phyloP scores from a whole-genome alignment of 1,139 yeast species.

The Kodamaea fungicola region DNA sequence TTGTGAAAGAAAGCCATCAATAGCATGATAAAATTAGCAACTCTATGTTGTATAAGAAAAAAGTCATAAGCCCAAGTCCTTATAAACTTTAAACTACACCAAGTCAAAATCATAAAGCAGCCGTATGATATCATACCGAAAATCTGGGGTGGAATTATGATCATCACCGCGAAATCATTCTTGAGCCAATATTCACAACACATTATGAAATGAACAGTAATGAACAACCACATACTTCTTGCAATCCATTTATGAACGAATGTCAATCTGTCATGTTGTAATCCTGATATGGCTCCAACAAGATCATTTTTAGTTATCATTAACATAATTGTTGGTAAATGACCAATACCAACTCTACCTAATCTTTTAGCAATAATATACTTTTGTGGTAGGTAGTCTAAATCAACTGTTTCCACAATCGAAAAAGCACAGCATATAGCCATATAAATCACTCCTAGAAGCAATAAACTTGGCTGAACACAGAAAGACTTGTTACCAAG shows the following conservation, averaged over 20 bases:
- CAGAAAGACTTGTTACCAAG: conserved; percentile 21
- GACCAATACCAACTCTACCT: conserved; percentile 42
- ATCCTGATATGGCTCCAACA: conserved; percentile 38
- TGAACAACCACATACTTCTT: conserved; percentile 34
- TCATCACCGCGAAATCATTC: conserved; percentile 36
- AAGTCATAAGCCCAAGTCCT: conserved; percentile 42
- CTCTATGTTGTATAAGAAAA: conserved; percentile 43
- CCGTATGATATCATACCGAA: conserved; percentile 49
- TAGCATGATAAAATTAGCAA: conserved; percentile 41
- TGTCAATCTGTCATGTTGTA: conserved; percentile 37
- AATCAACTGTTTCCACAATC: conserved; percentile 29
- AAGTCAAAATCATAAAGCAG: conserved; percentile 32
- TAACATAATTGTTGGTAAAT: conserved; percentile 36
- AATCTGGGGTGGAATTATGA: conserved; percentile 47
- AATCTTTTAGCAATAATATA: conserved; percentile 44
- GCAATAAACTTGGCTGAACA: conserved; percentile 40
- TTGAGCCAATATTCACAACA: conserved; percentile 39
- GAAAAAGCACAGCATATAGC: conserved; percentile 28
- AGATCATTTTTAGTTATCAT: conserved; percentile 40
- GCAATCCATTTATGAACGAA: conserved; percentile 47
- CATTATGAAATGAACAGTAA: conserved; percentile 35
- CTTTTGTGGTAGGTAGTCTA: conserved; percentile 35
- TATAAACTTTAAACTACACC: conserved; percentile 35
- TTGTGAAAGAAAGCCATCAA: conserved; percentile 44
- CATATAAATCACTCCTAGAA: conserved; percentile 25